Evolutionary conservation across 805 yeast species (phyloP), one percentile per base, ranked within the genome.

Genomic region (Myxozyma sirexii): DNA sequence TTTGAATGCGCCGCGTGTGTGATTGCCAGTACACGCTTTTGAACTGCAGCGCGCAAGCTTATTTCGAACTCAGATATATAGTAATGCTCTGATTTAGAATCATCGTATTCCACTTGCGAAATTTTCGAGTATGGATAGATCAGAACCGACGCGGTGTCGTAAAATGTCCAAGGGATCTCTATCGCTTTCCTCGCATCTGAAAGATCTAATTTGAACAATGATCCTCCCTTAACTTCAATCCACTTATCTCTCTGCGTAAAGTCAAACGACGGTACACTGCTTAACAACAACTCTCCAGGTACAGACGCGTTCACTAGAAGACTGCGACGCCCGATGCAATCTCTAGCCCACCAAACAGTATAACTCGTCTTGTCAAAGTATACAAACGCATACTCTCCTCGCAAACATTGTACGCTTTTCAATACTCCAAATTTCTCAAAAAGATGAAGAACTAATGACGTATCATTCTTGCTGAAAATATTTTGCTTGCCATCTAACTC

Each of bases 321-420:
- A 23, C 97, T 87, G 63, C 97, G 79, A 68, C 87, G 86, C 0
- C 99, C 99, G 29, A 90, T 75, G 0, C 77, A 67, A 71, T 94
- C 99, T 65, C 96, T 82, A 0, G 96, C 97, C 75, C 91, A 94
- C 75, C 82, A 87, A 0, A 90, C 65, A 31, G 59, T 71, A 0
- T 33, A 21, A 0, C 75, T 62, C 0, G 70, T 62, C 0, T 62
- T 17, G 17, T 85, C 72, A 66, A 79, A 72, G 72, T 71, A 71
- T 76, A 84, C 74, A 57, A 78, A 75, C 0, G 99, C 94, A 77
- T 86, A 94, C 69, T 93, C 99, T 1, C 99, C 99, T 31, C 82
- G 79, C 19, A 90, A 66, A 1, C 51, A 54, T 6, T 74, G 69
- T 1, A 90, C 69, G 0, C 83, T 74, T 1, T 72, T 62, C 0